Conservation (phyloP, 208 protist species). For the Phytomonas francai region DNA sequence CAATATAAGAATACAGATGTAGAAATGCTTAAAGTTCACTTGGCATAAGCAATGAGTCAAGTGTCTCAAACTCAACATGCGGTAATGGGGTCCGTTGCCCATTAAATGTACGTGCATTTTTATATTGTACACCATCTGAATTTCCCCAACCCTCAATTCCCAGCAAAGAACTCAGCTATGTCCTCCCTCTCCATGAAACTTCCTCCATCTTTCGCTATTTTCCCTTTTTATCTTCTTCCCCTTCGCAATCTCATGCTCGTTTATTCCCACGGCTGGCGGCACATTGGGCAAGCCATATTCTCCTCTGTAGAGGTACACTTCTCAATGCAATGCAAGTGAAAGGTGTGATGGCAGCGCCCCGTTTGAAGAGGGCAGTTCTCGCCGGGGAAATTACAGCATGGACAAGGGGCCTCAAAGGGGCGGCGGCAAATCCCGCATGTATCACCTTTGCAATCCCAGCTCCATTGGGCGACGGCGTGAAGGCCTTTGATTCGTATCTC, state of each 20-base stretch:
- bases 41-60: not conserved
- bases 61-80: too few relatives aligned
- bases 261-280: slow-evolving; percentile 64
- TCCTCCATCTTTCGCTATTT: not conserved
- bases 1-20: not conserved
- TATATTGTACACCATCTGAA: too few relatives aligned
- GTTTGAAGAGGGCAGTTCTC: slow-evolving; percentile 96
- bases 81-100: too few relatives aligned
- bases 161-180: too few relatives aligned
- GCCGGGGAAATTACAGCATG: slow-evolving; percentile 71
- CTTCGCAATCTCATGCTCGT: not conserved
- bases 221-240: not conserved
- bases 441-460: slow-evolving; percentile 82
- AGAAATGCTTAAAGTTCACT: not conserved
- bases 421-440: slow-evolving; percentile 86
- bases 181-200: too few relatives aligned
- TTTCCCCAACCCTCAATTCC: too few relatives aligned
- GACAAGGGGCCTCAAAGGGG: slow-evolving; percentile 81
- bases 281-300: slow-evolving; percentile 69
- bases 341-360: slow-evolving; percentile 97
- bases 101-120: too few relatives aligned
- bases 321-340: slow-evolving; percentile 99
- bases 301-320: slow-evolving; percentile 47
- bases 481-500: slow-evolving; percentile 70
- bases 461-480: slow-evolving; percentile 80